A percentile compares a stretch with the other conserved stretches of the same genome.
Evolutionary conservation across 768 basidiomycete genomes (phyloP).

Genomic region (Rhodotorula diobovata): DNA sequence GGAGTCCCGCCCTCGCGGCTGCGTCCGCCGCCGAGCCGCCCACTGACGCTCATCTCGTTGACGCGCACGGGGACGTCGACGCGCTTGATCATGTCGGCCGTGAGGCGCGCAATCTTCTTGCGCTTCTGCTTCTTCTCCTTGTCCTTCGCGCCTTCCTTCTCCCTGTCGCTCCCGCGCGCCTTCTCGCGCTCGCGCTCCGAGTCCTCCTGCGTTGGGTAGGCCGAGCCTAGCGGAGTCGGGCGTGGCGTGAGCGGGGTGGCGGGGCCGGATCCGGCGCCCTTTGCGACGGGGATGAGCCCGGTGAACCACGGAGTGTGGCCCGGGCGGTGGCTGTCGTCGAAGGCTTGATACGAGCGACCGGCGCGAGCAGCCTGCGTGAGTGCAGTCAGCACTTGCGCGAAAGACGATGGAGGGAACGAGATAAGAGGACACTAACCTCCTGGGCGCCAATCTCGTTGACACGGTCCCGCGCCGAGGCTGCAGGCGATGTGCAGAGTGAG

Average conservation of each 20-base stretch:
- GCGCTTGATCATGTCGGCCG: slow-evolving; percentile 71
- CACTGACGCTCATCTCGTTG: slow-evolving; percentile 41
- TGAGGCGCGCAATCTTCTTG: slow-evolving; percentile 46
- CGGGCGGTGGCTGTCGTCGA: background rate
- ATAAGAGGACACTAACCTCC: slow-evolving; percentile 9
- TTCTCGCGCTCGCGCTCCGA: slow-evolving; percentile 7
- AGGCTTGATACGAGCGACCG: slow-evolving; percentile 9
- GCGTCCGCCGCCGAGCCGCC: slow-evolving; percentile 14
- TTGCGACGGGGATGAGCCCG: background rate
- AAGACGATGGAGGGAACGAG: too few species aligned
- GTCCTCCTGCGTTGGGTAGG: background rate
- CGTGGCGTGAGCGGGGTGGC: slow-evolving; percentile 6
- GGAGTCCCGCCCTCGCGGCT: background rate
- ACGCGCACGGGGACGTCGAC: slow-evolving; percentile 38
- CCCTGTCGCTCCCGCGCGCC: background rate
- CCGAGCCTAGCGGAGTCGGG: slow-evolving; percentile 3
- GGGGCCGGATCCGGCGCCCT: too few species aligned
- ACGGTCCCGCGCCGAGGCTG: slow-evolving; percentile 19
- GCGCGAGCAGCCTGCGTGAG: background rate
- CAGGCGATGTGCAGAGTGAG: background rate
- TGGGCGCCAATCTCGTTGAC: slow-evolving; percentile 30
- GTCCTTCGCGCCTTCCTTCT: slow-evolving; percentile 18
- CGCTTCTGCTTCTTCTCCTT: slow-evolving; percentile 38
- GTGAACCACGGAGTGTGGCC: background rate
- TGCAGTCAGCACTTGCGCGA: too few species aligned